Percentiles rank a stretch among this genome's conserved stretches.
phyloP scores from a whole-genome alignment of 1,284 basidiomycete genomes.

The Chondrostereum purpureum region DNA sequence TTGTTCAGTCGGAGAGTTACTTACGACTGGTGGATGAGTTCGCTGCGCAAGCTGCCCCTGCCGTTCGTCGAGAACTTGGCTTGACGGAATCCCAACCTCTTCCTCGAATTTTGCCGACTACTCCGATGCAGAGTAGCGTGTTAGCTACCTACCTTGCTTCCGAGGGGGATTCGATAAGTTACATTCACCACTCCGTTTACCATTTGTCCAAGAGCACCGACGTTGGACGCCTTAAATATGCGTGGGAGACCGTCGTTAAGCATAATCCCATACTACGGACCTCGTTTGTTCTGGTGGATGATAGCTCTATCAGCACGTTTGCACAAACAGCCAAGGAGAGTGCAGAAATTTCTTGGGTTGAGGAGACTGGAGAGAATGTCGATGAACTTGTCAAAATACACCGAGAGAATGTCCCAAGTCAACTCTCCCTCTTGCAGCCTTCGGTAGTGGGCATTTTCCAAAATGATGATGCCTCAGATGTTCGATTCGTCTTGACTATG shows the following conservation, averaged over 20 bases:
- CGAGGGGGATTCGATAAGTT: conserved; percentile 2
- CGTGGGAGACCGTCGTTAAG: conserved; percentile 7
- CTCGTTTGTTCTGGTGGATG: conserved; percentile 8
- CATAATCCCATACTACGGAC: conserved; percentile 8
- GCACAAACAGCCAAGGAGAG: conserved; percentile 3
- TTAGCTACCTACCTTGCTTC: conserved; percentile 7
- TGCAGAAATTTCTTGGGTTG: conserved; percentile 4
- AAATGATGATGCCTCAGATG: conserved; percentile 3
- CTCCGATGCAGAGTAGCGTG: conserved; percentile 10
- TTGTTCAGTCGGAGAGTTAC: conserved; percentile 1
- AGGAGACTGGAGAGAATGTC: conserved; percentile 2
- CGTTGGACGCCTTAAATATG: conserved; percentile 4
- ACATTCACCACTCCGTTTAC: conserved; percentile 10
- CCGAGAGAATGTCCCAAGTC: not conserved
- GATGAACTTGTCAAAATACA: conserved; percentile 3
- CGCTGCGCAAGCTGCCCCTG: conserved; percentile 1
- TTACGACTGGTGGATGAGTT: conserved; percentile 2
- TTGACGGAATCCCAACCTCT: conserved; percentile 5
- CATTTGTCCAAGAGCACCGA: conserved; percentile 1
- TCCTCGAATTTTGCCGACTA: conserved; percentile 7
- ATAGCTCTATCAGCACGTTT: conserved; percentile 8
- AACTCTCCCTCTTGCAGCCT: conserved; percentile 1
- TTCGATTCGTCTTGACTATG: conserved; percentile 7
- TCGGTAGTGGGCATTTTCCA: conserved; percentile 3
- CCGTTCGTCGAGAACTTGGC: conserved; percentile 4